Evolutionary conservation across 306 rosid species (phyloP), one percentile per base, ranked within the genome.

Genomic region (Rosa persica): DNA sequence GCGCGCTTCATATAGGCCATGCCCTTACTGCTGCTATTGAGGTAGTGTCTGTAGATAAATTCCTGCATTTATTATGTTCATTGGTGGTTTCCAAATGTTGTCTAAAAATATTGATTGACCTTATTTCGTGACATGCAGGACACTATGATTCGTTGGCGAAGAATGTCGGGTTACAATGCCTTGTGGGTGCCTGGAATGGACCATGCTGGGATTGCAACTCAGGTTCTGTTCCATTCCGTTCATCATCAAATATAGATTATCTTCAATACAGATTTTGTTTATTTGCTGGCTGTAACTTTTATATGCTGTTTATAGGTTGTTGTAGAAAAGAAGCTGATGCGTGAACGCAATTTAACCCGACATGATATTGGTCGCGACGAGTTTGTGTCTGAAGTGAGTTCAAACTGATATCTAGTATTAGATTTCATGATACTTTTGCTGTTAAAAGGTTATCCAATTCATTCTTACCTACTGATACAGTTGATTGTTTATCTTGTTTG

Each of bases 101-200:
- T 70, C 23, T 74, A 43, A 2, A 25, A 60, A 6, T 10, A 0
- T 15, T 9, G 19, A 67, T 65, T 74, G 13, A 71, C 48, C 5
- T 80, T 57, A 60, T 77, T 49, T 70, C 79, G 20, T 87, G 83
- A 38, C 62, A 39, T 86, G 79, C 86, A 95, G 99, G 99, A 95
- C 82, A 92, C 97, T 6, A 90, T 95, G 79, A 95, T 95, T 76
- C 93, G 99, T 16, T 95, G 99, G 99, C 83, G 90, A 54, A 90
- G 94, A 85, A 95, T 95, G 99, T 88, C 90, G 54, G 98, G 99
- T 74, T 91, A 84, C 88, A 95, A 95, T 88, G 40, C 92, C 77
- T 77, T 95, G 89, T 95, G 99, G 98, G 97, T 95, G 80, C 99
- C 99, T 82, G 94, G 97, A 81, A 86, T 90, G 93, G 99, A 95